Conservation (phyloP, 345 rosid genomes). For the Atalantia buxifolia region DNA sequence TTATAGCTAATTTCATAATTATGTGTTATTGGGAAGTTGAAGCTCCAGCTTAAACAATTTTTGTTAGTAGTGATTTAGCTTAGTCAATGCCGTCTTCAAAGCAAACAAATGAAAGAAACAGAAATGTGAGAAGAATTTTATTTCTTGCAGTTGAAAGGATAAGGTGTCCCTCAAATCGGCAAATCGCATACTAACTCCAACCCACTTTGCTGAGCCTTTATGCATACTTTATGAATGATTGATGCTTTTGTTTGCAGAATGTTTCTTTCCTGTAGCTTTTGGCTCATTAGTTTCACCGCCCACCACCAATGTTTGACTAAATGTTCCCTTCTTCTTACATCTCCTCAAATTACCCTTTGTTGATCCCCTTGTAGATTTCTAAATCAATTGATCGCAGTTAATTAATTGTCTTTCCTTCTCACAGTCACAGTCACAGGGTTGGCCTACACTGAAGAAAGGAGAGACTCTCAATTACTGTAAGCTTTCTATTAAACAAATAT, state of each 20-base stretch:
- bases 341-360: background rate
- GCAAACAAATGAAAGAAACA: background rate
- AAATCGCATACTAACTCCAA: constrained; percentile 14
- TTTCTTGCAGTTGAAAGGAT: background rate
- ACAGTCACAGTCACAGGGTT: background rate
- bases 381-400: background rate
- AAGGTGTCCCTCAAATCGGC: background rate
- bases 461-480: background rate
- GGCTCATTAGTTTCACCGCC: constrained; percentile 29
- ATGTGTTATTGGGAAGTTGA: too few species aligned
- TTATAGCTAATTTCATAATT: too few species aligned
- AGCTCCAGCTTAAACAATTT: too few species aligned
- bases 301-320: constrained; percentile 11
- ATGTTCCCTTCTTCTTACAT: background rate
- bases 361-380: background rate
- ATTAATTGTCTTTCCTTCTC: background rate
- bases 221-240: constrained; percentile 4
- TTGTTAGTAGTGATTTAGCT: too few species aligned
- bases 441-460: background rate
- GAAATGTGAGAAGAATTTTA: background rate
- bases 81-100: background rate
- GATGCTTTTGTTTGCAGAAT: background rate
- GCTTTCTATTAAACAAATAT: background rate
- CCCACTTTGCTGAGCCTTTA: constrained; percentile 1
- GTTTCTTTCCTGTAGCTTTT: background rate